Percentiles rank a stretch among this genome's conserved stretches.
Evolutionary conservation across 371 early-diverging fungal species (phyloP).

Genomic region (Dinochytrium kinnereticum): DNA sequence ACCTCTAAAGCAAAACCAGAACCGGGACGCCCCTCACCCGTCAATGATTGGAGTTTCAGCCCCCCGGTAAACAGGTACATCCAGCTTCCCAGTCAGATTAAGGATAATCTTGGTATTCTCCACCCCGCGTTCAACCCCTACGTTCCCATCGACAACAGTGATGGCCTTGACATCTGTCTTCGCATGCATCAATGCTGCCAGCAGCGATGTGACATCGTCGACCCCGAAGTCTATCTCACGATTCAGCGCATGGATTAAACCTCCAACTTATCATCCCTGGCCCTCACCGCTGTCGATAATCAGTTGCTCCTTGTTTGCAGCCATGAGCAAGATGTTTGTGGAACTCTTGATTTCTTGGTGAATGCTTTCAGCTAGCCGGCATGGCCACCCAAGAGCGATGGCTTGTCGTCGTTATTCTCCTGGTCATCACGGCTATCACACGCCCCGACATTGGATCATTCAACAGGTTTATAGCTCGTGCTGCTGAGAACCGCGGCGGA

Average conservation of each 20-base stretch:
- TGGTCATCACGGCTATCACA: conserved; percentile 10
- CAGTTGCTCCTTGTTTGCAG: background rate
- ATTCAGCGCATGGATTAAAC: background rate
- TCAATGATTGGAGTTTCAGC: conserved; percentile 25
- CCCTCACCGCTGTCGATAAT: background rate
- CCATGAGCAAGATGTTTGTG: background rate
- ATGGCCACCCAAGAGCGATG: background rate
- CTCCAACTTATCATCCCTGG: background rate
- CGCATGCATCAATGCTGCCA: conserved; percentile 29
- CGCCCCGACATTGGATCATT: conserved; percentile 18
- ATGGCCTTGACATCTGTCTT: conserved; percentile 27
- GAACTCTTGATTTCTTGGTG: background rate
- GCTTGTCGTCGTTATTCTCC: background rate
- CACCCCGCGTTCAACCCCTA: background rate
- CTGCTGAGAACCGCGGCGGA: conserved; percentile 11
- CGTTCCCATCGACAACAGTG: conserved; percentile 29
- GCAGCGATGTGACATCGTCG: conserved; percentile 42
- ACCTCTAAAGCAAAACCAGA: background rate
- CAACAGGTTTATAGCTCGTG: background rate
- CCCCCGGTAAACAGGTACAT: conserved; percentile 26
- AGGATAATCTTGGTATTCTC: conserved; percentile 1
- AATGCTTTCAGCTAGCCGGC: background rate
- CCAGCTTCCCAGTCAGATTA: background rate
- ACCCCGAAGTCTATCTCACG: conserved; percentile 34
- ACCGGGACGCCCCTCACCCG: background rate